These are phyloP conservation scores for Schrenkiella parvula DNA, from an alignment of 345 rosid genomes.

Conservation along the genomic window DNA sequence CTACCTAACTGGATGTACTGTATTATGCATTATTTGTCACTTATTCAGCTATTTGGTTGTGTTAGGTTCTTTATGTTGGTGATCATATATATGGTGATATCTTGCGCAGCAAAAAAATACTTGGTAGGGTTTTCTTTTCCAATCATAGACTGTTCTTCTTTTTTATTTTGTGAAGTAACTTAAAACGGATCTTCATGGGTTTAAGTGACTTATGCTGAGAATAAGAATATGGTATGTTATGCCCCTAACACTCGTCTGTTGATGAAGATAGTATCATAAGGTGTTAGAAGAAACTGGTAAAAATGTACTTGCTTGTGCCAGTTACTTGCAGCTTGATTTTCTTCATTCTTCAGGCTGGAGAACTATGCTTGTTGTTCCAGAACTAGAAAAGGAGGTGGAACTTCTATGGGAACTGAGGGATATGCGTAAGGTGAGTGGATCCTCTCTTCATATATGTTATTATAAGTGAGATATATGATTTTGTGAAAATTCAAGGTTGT, in stretches of 20 bases:
- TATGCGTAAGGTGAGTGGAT: constrained; percentile 58
- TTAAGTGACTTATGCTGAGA: background rate
- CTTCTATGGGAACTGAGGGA: constrained; percentile 77
- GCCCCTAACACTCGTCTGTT: background rate
- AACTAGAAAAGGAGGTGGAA: constrained; percentile 90
- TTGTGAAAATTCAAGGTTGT: background rate
- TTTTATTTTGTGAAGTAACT: background rate
- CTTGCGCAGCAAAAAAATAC: constrained; percentile 90
- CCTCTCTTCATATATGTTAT: background rate
- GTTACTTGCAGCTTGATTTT: constrained; percentile 9
- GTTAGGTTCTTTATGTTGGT: constrained; percentile 91
- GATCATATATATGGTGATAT: constrained; percentile 99
- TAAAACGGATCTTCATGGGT: background rate
- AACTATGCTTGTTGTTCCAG: constrained; percentile 97
- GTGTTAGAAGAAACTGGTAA: constrained; percentile 4
- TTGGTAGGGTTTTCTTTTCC: constrained; percentile 49
- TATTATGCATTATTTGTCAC: background rate
- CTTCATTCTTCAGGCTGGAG: constrained; percentile 70
- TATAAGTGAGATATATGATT: background rate
- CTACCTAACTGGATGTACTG: background rate
- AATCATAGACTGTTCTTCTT: background rate
- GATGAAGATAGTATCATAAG: background rate
- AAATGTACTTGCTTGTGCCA: background rate
- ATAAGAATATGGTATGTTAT: background rate
- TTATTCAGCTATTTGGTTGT: constrained; percentile 7